These are phyloP conservation scores for Mortierella sp. DNA, from an alignment of 371 early-diverging fungal species.

Conservation along the genomic window DNA sequence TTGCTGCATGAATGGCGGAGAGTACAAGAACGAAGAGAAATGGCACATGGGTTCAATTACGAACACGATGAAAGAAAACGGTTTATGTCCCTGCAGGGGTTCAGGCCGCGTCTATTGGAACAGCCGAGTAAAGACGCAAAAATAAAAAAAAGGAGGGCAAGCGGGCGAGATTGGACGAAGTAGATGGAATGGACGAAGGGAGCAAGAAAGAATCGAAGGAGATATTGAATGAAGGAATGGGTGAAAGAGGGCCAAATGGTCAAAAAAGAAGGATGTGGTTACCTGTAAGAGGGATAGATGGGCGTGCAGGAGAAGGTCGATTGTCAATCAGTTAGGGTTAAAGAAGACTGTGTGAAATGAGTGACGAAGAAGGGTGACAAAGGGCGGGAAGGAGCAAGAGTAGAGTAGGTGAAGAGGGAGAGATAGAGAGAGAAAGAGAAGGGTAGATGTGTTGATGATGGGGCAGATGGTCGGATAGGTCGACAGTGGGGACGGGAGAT, in stretches of 20 bases:
- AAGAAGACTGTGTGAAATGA: neutral
- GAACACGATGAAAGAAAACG: neutral
- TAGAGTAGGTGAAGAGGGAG: neutral
- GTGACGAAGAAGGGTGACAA: too few relatives aligned
- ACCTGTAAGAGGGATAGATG: neutral
- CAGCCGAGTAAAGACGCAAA: neutral
- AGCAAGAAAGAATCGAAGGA: neutral
- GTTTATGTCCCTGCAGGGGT: neutral
- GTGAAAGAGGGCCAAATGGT: neutral
- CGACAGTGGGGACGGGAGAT: neutral
- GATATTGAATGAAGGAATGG: too few relatives aligned
- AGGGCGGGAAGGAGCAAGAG: neutral
- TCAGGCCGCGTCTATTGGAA: neutral
- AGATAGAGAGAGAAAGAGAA: neutral
- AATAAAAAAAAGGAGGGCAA: neutral
- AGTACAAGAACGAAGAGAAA: neutral
- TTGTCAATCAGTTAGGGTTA: neutral
- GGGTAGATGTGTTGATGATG: neutral
- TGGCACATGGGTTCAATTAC: neutral
- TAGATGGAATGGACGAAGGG: neutral
- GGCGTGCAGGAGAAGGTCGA: conserved; percentile 5
- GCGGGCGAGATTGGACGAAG: too few relatives aligned
- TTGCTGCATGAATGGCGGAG: conserved; percentile 4
- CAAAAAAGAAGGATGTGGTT: neutral
- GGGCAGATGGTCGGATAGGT: neutral